A percentile compares a stretch with the other conserved stretches of the same genome.
These are phyloP conservation scores for Rhodotorula graminis DNA, from an alignment of 768 basidiomycete genomes.

Conservation along the genomic window DNA sequence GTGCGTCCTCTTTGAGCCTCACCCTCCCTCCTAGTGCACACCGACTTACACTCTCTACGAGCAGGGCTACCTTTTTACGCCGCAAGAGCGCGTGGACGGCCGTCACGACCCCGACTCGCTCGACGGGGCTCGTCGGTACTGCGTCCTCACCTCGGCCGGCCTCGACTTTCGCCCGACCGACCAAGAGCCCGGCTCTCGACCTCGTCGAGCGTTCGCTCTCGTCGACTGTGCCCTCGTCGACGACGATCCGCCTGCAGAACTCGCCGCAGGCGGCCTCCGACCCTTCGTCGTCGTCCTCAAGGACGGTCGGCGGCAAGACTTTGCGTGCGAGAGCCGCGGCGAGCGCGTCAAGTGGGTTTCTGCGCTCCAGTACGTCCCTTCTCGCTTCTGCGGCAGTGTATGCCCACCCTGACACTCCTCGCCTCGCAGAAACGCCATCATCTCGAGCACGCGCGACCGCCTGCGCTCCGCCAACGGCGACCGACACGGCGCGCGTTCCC, in stretches of 20 bases:
- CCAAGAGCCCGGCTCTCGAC: background rate
- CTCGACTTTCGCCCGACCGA: slow-evolving; percentile 34
- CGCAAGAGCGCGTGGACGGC: background rate
- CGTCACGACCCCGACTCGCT: background rate
- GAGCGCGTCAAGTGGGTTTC: slow-evolving; percentile 18
- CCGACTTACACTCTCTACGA: too few relatives aligned
- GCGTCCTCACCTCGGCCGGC: slow-evolving; percentile 15
- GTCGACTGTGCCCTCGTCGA: slow-evolving; percentile 6
- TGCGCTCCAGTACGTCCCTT: slow-evolving; percentile 11
- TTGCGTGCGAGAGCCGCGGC: background rate
- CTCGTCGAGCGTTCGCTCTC: background rate
- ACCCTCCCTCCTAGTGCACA: too few relatives aligned
- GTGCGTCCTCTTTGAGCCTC: background rate
- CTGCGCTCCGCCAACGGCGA: too few relatives aligned
- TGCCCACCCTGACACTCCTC: background rate
- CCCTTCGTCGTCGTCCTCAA: slow-evolving; percentile 18
- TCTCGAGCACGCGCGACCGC: too few relatives aligned
- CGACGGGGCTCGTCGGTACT: background rate
- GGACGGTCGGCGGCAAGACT: background rate
- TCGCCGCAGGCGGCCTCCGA: background rate
- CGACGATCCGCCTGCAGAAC: background rate
- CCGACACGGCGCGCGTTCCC: too few relatives aligned
- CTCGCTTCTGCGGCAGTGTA: too few relatives aligned
- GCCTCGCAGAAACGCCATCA: background rate
- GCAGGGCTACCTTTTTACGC: background rate